Evolutionary conservation across 1,284 basidiomycete species (phyloP).

Genomic region (Thelephora terrestris): DNA sequence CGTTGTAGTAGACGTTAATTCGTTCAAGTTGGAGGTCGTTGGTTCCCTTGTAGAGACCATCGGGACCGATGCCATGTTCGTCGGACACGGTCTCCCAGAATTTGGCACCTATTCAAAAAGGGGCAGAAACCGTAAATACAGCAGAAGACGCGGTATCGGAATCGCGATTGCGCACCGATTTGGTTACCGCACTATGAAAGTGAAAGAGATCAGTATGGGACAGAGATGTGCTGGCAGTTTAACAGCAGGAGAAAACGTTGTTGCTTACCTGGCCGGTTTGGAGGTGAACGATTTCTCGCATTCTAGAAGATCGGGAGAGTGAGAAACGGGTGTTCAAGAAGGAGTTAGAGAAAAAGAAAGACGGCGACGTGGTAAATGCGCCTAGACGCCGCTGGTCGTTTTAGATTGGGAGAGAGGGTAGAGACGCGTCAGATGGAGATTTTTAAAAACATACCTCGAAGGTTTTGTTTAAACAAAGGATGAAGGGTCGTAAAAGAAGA

Average conservation of each 20-base stretch:
- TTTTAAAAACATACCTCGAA: not conserved
- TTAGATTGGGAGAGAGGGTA: not conserved
- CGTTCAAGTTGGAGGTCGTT: constrained; percentile 96
- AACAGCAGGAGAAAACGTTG: constrained; percentile 2
- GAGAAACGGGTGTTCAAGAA: constrained; percentile 19
- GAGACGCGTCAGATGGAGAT: not conserved
- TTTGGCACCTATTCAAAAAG: constrained; percentile 65
- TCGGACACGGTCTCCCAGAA: constrained; percentile 99
- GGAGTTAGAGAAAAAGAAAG: constrained; percentile 3
- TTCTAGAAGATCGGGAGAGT: constrained; percentile 35
- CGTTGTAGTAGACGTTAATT: constrained; percentile 95
- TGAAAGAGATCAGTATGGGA: constrained; percentile 5
- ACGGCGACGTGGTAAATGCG: not conserved
- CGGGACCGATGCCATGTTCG: constrained; percentile 92
- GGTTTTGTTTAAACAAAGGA: not conserved
- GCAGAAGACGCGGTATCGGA: not conserved
- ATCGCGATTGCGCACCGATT: constrained; percentile 53
- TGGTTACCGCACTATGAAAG: constrained; percentile 86
- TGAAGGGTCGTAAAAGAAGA: not conserved
- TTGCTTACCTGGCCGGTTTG: constrained; percentile 83
- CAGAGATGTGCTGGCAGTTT: constrained; percentile 11
- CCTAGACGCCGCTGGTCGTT: not conserved
- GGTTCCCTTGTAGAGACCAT: constrained; percentile 89
- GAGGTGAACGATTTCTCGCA: constrained; percentile 97
- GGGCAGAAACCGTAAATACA: not conserved